A percentile compares a stretch with the other conserved stretches of the same genome.
Evolutionary conservation across 768 basidiomycete genomes (phyloP).

Genomic region (Candolleomyces eurysporus): DNA sequence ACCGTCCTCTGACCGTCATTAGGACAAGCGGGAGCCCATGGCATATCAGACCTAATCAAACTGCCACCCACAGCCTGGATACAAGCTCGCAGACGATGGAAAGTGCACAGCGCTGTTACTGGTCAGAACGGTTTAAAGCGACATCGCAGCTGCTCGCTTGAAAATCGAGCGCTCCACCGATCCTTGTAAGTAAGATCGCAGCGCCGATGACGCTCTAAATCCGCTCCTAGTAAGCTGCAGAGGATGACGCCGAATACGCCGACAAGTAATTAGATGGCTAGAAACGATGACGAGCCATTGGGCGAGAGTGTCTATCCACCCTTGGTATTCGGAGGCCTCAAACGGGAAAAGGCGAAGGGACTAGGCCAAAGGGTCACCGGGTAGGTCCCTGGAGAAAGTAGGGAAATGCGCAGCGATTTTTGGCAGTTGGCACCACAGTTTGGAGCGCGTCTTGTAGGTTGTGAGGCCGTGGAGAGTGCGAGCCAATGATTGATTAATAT

Average conservation of each 20-base stretch:
- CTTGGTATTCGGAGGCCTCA: conserved; percentile 73
- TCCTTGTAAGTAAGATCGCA: conserved; percentile 83
- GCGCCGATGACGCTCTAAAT: conserved; percentile 63
- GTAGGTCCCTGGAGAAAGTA: conserved; percentile 64
- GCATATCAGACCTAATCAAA: conserved; percentile 58
- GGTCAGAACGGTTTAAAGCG: conserved; percentile 80
- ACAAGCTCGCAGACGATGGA: conserved; percentile 81
- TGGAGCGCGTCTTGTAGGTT: too few species aligned
- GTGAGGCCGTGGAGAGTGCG: too few species aligned
- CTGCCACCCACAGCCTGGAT: conserved; percentile 84
- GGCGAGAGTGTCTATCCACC: conserved; percentile 92
- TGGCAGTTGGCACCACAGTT: conserved; percentile 19
- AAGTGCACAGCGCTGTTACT: conserved; percentile 91
- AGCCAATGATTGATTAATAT: too few species aligned
- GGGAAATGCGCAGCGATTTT: conserved; percentile 53
- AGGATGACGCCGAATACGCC: conserved; percentile 70
- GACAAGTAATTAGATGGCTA: conserved; percentile 46
- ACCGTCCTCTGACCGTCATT: conserved; percentile 65
- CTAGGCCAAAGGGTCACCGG: conserved; percentile 73
- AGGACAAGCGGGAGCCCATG: conserved; percentile 63
- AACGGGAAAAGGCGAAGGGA: conserved; percentile 97
- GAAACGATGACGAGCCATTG: conserved; percentile 58
- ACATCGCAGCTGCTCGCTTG: conserved; percentile 54
- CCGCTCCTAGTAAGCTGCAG: conserved; percentile 83
- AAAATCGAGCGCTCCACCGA: conserved; percentile 50